Evolutionary conservation across 768 basidiomycete genomes (phyloP).

Genomic region (Boletus rufocinnamomeus): DNA sequence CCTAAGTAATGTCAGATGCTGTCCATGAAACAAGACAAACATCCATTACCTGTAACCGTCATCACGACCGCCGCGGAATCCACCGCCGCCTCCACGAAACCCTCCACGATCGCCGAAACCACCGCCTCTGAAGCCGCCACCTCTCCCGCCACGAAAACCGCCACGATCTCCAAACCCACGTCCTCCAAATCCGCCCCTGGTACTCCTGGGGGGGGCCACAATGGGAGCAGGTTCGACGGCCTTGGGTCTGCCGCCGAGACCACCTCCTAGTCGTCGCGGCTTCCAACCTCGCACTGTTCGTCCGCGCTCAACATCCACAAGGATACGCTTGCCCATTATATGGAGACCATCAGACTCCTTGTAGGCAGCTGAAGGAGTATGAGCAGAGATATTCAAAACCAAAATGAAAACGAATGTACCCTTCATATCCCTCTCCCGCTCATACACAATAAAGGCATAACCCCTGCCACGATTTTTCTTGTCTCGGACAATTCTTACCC

Average conservation of each 20-base stretch:
- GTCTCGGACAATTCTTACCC: constrained; percentile 90
- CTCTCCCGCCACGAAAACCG: constrained; percentile 43
- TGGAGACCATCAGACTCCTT: constrained; percentile 98
- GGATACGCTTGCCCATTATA: constrained; percentile 92
- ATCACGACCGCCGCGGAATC: constrained; percentile 41
- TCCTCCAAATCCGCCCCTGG: constrained; percentile 48
- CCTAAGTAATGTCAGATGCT: constrained; percentile 35
- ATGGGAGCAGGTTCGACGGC: constrained; percentile 49
- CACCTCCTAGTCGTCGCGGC: constrained; percentile 94
- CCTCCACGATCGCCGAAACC: constrained; percentile 45
- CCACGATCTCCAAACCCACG: constrained; percentile 39
- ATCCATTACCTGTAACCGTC: constrained; percentile 53
- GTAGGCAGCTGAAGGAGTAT: constrained; percentile 70
- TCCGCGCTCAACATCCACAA: constrained; percentile 98
- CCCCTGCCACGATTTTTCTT: constrained; percentile 85
- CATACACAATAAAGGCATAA: constrained; percentile 97
- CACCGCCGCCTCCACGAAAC: constrained; percentile 40
- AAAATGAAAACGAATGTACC: constrained; percentile 47
- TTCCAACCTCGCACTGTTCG: constrained; percentile 99
- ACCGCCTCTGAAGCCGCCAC: constrained; percentile 49
- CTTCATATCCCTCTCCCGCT: constrained; percentile 99
- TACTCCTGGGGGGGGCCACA: constrained; percentile 26
- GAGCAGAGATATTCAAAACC: constrained; percentile 18
- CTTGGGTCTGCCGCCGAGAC: constrained; percentile 97
- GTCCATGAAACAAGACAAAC: neutral